Evolutionary conservation across 177 flowering plant genomes (phyloP).

Genomic region (Tripterygium wilfordii): DNA sequence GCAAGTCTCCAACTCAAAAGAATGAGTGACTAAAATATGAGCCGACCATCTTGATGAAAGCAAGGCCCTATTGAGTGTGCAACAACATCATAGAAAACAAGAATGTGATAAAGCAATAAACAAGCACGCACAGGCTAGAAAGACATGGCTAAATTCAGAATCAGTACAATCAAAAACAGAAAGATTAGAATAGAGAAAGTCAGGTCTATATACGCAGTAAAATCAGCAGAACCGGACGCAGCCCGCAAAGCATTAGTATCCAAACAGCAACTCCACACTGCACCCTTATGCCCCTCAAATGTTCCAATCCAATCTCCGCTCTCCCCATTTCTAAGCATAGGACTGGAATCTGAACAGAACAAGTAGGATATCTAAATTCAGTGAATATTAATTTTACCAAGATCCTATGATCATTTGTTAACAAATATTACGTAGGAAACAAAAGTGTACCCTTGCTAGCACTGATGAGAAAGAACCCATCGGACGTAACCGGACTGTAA

Average conservation of each 20-base stretch:
- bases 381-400: too few species aligned
- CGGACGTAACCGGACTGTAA: conserved; percentile 91
- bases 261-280: conserved; percentile 99
- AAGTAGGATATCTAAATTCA: too few species aligned
- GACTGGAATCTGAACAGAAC: conserved; percentile 89
- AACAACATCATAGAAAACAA: too few species aligned
- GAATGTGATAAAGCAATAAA: too few species aligned
- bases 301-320: conserved; percentile 99
- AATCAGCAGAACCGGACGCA: conserved; percentile 98
- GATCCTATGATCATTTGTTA: too few species aligned
- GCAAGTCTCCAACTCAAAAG: too few species aligned
- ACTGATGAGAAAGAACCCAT: conserved; percentile 90
- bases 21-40: too few species aligned
- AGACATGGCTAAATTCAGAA: not conserved
- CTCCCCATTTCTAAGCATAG: conserved; percentile 98
- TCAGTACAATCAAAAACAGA: too few species aligned
- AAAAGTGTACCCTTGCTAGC: conserved; percentile 89
- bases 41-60: too few species aligned
- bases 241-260: conserved; percentile 90
- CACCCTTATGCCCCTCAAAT: conserved; percentile 99
- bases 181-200: too few species aligned
- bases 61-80: too few species aligned
- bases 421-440: not conserved
- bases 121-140: too few species aligned
- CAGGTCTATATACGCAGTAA: conserved; percentile 87